A percentile compares a stretch with the other conserved stretches of the same genome.
Evolutionary conservation across 768 basidiomycete genomes (phyloP).

Genomic region (Strobilomyces confusus): DNA sequence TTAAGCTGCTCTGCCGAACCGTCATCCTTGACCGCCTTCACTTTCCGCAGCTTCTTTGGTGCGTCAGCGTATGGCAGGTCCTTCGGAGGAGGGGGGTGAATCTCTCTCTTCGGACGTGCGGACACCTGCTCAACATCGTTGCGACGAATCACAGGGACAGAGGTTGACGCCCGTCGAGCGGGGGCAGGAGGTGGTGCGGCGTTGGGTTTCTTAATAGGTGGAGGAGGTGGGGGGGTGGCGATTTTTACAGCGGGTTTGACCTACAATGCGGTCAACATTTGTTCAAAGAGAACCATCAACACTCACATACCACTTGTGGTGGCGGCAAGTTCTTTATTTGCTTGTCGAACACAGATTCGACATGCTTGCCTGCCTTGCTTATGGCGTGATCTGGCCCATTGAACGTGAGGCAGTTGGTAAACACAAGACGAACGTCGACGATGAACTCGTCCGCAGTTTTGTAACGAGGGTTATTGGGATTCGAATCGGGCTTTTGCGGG

Average conservation of each 20-base stretch:
- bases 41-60: slow-evolving; percentile 65
- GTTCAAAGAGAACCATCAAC: slow-evolving; percentile 12
- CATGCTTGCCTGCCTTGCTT: slow-evolving; percentile 70
- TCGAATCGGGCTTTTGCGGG: slow-evolving; percentile 69
- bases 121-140: slow-evolving; percentile 53
- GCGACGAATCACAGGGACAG: slow-evolving; percentile 79
- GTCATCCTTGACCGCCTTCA: slow-evolving; percentile 57
- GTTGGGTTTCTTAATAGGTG: slow-evolving; percentile 25
- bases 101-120: slow-evolving; percentile 94
- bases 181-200: slow-evolving; percentile 38
- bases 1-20: slow-evolving; percentile 79
- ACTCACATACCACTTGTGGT: slow-evolving; percentile 62
- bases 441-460: slow-evolving; percentile 74
- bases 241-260: slow-evolving; percentile 45
- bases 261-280: slow-evolving; percentile 21
- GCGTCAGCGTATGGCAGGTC: slow-evolving; percentile 80
- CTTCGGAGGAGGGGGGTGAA: slow-evolving; percentile 92
- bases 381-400: slow-evolving; percentile 90
- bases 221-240: slow-evolving; percentile 37
- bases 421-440: slow-evolving; percentile 81
- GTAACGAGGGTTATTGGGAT: slow-evolving; percentile 73
- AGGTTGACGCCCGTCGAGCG: slow-evolving; percentile 71
- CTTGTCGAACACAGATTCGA: slow-evolving; percentile 87
- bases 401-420: slow-evolving; percentile 85
- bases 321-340: slow-evolving; percentile 80